phyloP scores from a whole-genome alignment of 2,329 filamentous ascomycete species.

The Aspergillus neotritici region DNA sequence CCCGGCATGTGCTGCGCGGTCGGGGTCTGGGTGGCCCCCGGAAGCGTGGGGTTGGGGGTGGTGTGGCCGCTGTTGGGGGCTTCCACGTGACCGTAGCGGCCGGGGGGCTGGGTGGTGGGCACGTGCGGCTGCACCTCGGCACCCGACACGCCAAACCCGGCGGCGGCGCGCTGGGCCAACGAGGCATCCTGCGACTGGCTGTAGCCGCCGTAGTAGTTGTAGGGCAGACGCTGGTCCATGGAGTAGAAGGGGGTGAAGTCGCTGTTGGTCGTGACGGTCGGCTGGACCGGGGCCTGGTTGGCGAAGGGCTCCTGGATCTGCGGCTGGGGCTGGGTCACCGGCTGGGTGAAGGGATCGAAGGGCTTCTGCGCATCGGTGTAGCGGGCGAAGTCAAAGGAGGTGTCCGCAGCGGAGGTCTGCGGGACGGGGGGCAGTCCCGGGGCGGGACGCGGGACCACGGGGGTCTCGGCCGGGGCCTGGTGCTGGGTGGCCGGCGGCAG shows the following conservation, averaged over 20 bases:
- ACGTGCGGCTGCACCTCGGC: constrained; percentile 55
- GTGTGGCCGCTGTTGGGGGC: constrained; percentile 87
- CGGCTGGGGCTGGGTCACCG: constrained; percentile 57
- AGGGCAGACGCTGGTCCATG: constrained; percentile 67
- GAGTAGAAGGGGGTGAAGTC: constrained; percentile 87
- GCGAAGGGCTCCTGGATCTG: constrained; percentile 57
- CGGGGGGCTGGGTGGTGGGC: constrained; percentile 68
- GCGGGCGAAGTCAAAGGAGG: constrained; percentile 50
- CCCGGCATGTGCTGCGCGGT: constrained; percentile 49
- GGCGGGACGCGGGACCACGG: constrained; percentile 53
- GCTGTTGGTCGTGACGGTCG: constrained; percentile 53
- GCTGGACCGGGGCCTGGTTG: constrained; percentile 53
- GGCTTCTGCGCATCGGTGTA: constrained; percentile 64
- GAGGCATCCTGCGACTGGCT: constrained; percentile 68
- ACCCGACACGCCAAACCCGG: constrained; percentile 62
- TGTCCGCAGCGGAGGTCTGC: constrained; percentile 47
- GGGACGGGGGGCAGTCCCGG: constrained; percentile 58
- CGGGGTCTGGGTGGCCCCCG: constrained; percentile 51
- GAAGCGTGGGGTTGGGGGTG: constrained; percentile 74
- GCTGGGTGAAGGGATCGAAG: constrained; percentile 81
- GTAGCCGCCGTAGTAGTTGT: constrained; percentile 65
- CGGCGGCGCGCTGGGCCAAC: constrained; percentile 66
- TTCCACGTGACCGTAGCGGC: constrained; percentile 59
- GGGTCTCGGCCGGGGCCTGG: constrained; percentile 30
- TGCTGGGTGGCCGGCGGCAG: constrained; percentile 62